A percentile compares a stretch with the other conserved stretches of the same genome.
phyloP scores from a whole-genome alignment of 129 eudicot species.

The Smallanthus sonchifolius region DNA sequence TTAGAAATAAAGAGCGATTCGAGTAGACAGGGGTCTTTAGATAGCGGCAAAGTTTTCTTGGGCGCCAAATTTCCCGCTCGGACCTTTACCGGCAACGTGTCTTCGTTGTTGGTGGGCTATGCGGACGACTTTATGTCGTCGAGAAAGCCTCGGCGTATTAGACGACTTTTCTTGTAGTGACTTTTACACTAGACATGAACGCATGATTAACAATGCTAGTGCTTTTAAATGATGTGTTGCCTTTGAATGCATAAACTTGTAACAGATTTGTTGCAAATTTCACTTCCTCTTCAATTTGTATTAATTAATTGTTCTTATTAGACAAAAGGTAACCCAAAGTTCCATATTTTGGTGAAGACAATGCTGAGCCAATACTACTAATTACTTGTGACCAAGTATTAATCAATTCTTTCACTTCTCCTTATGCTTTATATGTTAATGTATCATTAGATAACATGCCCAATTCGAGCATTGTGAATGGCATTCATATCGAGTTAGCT shows the following conservation, averaged over 20 bases:
- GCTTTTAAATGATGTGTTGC: background rate
- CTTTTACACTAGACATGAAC: background rate
- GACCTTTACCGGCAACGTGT: no score
- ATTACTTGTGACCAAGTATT: slow-evolving; percentile 96
- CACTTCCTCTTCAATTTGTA: background rate
- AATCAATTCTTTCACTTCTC: slow-evolving; percentile 29
- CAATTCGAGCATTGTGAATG: slow-evolving; percentile 15
- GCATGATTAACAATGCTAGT: background rate
- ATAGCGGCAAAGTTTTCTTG: no score
- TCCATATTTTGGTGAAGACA: slow-evolving; percentile 53
- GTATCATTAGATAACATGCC: slow-evolving; percentile 8
- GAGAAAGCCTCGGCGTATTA: no score
- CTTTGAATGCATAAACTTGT: background rate
- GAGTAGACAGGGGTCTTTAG: no score
- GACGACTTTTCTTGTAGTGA: no score
- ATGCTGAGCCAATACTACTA: slow-evolving; percentile 68
- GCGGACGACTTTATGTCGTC: no score
- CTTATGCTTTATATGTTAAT: slow-evolving; percentile 6
- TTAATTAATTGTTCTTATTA: slow-evolving; percentile 42
- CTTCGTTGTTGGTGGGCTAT: no score
- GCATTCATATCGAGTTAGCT: slow-evolving; percentile 7
- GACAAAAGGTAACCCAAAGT: slow-evolving; percentile 75
- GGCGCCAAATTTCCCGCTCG: no score
- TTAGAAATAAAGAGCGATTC: no score
- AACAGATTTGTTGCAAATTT: slow-evolving; percentile 1